Conservation (phyloP, 257 asterid species). For the Voacanga thouarsii region DNA sequence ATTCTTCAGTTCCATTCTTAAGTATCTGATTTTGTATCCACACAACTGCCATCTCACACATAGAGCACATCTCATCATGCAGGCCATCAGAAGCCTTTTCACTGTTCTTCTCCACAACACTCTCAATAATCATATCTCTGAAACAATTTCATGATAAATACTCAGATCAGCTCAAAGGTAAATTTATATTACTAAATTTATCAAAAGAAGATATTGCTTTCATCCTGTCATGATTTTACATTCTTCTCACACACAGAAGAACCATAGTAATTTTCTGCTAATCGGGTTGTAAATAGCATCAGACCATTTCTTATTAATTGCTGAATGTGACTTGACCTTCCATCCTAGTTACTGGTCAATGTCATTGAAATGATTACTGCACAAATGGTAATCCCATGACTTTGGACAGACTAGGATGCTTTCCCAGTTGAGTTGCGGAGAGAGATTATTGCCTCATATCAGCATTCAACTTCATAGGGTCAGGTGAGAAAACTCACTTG, state of each 20-base stretch:
- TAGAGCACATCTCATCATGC: slow-evolving; percentile 56
- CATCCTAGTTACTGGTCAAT: background rate
- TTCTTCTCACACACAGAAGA: background rate
- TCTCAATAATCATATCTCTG: slow-evolving; percentile 67
- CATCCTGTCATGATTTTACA: background rate
- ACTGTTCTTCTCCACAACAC: slow-evolving; percentile 66
- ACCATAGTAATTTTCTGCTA: background rate
- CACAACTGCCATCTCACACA: slow-evolving; percentile 84
- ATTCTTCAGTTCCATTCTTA: slow-evolving; percentile 56
- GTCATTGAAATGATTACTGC: background rate
- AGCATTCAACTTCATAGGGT: background rate
- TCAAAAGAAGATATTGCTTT: background rate
- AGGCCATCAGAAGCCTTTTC: slow-evolving; percentile 24
- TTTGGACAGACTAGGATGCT: background rate
- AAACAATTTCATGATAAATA: background rate
- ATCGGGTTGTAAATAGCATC: background rate
- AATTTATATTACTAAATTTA: background rate
- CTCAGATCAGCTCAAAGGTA: background rate
- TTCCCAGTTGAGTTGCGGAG: background rate
- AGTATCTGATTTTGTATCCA: slow-evolving; percentile 80
- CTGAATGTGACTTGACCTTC: background rate
- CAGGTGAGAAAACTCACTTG: background rate
- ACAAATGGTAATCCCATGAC: background rate
- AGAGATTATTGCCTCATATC: background rate
- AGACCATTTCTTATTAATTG: background rate